Percentiles rank a stretch among this genome's conserved stretches.
phyloP scores from a whole-genome alignment of 1,284 basidiomycete genomes.

The Sanghuangporus baumii region DNA sequence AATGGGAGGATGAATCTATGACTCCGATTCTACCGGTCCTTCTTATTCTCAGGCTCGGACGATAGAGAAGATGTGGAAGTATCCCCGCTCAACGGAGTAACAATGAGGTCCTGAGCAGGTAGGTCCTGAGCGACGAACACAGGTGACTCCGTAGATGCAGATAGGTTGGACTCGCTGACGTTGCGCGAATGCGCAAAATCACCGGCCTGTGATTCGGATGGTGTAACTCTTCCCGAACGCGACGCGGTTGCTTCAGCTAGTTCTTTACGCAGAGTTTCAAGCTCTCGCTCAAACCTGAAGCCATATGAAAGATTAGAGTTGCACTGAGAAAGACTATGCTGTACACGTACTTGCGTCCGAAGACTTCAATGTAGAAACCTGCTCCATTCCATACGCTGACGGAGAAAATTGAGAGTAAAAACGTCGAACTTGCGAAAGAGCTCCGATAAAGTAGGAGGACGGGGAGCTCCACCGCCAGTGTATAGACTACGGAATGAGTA shows the following conservation, averaged over 20 bases:
- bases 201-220: conserved; percentile 27
- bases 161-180: conserved; percentile 22
- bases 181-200: conserved; percentile 31
- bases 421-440: conserved; percentile 66
- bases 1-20: neutral
- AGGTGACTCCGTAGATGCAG: conserved; percentile 13
- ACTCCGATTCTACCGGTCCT: neutral
- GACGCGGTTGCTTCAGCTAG: conserved; percentile 57
- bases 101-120: neutral
- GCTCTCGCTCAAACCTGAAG: conserved; percentile 80
- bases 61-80: neutral
- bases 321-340: neutral
- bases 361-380: conserved; percentile 91
- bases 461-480: conserved; percentile 81
- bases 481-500: conserved; percentile 56
- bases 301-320: neutral
- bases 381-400: conserved; percentile 85
- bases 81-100: neutral
- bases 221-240: conserved; percentile 41
- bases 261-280: conserved; percentile 84
- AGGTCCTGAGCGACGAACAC: conserved; percentile 16
- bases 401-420: conserved; percentile 73
- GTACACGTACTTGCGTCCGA: conserved; percentile 79
- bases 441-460: conserved; percentile 78
- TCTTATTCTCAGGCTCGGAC: neutral